Evolutionary conservation across 2,329 filamentous ascomycete species (phyloP), one percentile per base, ranked within the genome.

Genomic region (Thielaviopsis musarum): DNA sequence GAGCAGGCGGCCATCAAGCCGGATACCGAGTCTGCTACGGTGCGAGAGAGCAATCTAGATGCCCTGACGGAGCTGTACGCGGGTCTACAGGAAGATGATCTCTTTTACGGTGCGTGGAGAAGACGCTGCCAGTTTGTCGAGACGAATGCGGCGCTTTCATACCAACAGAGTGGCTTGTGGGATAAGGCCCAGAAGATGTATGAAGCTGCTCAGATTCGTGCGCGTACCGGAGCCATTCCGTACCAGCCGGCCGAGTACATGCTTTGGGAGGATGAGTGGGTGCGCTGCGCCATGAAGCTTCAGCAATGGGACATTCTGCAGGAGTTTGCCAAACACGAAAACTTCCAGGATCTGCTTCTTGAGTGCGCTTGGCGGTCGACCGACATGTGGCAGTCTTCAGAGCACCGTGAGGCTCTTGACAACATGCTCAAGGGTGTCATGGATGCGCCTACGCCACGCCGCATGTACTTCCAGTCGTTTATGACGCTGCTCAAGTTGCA

Each of bases 211-310:
- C 94, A 98, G 71, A 89, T 98, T 70, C 98, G 97, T 70, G 93
- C 94, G 52, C 83, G 94, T 54, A 97, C 91, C 0, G 93, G 91
- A 57, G 88, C 91, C n/a, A 83, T 97, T 62, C 91, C 93, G 0
- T 97, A 96, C 70, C 95, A 91, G 0, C 88, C 94, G 66, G 90
- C 85, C 34, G 93, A 99, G 71, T 99, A 99, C 72, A 96, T 95
- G 81, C 80, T 99, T 1, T 99, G 93, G 93, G 93, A 99, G 72
- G 93, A 99, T 68, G 94, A 98, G 66, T 99, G 93, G 93, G 85
- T 98, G 51, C 79, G 96, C 56, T 98, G 93, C 70, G 93, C 91
- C 0, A 90, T 97, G 72, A 98, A 98, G 73, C 77, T 99, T 53
- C 94, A 98, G 70, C 94, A 98, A 69, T 99, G 93, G 93, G 93